phyloP scores from a whole-genome alignment of 805 yeast genomes.

The Lipomyces mesembrius region DNA sequence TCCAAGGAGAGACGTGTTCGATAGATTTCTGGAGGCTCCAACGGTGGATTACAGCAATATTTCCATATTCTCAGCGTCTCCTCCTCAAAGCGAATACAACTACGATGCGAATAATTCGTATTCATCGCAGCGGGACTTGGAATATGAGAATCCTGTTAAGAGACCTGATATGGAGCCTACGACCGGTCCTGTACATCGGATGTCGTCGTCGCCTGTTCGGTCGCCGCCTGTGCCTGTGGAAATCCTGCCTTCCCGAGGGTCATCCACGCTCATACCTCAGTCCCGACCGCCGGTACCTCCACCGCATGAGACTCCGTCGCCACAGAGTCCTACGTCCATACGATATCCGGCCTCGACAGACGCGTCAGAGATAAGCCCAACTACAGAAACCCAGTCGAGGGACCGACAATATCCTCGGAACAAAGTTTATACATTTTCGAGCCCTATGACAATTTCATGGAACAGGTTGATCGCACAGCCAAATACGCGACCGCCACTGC shows the following conservation, averaged over 20 bases:
- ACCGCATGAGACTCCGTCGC: not conserved
- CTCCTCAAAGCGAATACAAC: not conserved
- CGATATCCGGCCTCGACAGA: no score
- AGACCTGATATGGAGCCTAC: not conserved
- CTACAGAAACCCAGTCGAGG: no score
- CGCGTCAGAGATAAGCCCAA: no score
- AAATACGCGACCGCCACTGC: not conserved
- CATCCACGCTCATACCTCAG: not conserved
- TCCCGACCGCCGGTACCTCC: not conserved
- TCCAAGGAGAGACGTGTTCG: constrained; percentile 10
- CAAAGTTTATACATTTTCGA: not conserved
- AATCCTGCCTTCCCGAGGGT: not conserved
- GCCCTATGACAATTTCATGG: not conserved
- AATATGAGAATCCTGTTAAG: not conserved
- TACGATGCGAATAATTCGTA: not conserved
- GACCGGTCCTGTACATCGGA: not conserved
- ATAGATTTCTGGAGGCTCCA: constrained; percentile 6
- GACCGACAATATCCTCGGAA: not conserved
- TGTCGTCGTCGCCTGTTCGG: not conserved
- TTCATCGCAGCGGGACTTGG: not conserved
- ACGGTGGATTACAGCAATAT: not conserved
- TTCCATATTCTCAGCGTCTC: not conserved
- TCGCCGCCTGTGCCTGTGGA: not conserved
- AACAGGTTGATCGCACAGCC: not conserved
- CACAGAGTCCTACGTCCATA: no score